Evolutionary conservation across 1,284 basidiomycete genomes (phyloP), one percentile per base, ranked within the genome.

Genomic region (Mixia osmundae): DNA sequence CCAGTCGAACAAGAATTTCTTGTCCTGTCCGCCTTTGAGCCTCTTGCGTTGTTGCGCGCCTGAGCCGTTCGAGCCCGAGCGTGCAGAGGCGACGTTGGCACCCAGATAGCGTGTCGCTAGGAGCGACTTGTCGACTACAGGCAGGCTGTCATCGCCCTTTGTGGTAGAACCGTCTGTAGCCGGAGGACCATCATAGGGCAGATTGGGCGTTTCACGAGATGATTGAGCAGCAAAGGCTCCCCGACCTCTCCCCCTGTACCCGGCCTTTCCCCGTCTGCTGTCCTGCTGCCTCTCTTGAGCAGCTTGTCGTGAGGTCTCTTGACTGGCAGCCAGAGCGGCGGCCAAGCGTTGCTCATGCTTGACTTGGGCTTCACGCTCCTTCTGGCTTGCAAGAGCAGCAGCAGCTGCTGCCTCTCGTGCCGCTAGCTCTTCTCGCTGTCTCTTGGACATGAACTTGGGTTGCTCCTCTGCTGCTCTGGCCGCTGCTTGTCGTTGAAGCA

Each of bases 1-100:
- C 87, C 89, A 95, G 54, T 95, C 89, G 52, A 99, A 97, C n/a
- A 87, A 75, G 54, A 94, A 83, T 57, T 89, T 89, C 55, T 83
- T 76, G 54, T 87, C 82, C 49, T 76, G 78, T 67, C 78, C 78
- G 58, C 85, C 89, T 38, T 82, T 71, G 48, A 83, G 74, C 57
- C 79, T 79, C 29, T 78, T 74, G 60, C 87, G 87, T 57, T 73
- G 76, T 56, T 77, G 76, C 14, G 76, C 24, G n/a, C n/a, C n/a
- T n/a, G n/a, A n/a, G n/a, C n/a, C n/a, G n/a, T n/a, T n/a, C n/a
- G n/a, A n/a, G n/a, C n/a, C n/a, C n/a, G n/a, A n/a, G n/a, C n/a
- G n/a, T n/a, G 46, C 40, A 34, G 46, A n/a, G n/a, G n/a, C n/a
- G n/a, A n/a, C n/a, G 43, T 38, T 52, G 40, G 43, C 76, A 6